Conservation (phyloP, 2,329 filamentous ascomycete species). For the Neopestalotiopsis sp. region DNA sequence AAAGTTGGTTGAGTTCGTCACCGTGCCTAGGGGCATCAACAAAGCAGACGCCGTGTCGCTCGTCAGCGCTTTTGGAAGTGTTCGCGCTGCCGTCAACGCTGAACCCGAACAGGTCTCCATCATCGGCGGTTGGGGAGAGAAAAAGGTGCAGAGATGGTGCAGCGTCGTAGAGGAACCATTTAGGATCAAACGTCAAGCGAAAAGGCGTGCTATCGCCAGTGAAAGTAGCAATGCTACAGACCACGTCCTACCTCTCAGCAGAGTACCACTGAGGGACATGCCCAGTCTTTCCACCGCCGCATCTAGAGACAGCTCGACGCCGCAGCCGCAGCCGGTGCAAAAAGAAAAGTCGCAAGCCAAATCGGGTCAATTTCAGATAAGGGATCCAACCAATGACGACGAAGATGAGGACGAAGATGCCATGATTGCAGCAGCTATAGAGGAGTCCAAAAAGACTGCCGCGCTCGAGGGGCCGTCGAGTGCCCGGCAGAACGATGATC, state of each 20-base stretch:
- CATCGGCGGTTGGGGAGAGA: slow-evolving; percentile 93
- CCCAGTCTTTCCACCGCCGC: slow-evolving; percentile 30
- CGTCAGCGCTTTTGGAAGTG: slow-evolving; percentile 89
- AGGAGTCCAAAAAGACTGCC: slow-evolving; percentile 50
- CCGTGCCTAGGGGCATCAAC: slow-evolving; percentile 86
- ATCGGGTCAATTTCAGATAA: slow-evolving; percentile 41
- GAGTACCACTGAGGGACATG: slow-evolving; percentile 49
- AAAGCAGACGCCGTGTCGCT: slow-evolving; percentile 92
- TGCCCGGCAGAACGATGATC: slow-evolving; percentile 40
- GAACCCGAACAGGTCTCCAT: slow-evolving; percentile 82
- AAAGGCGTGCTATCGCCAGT: slow-evolving; percentile 37
- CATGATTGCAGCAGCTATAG: slow-evolving; percentile 53
- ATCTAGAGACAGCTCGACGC: slow-evolving; percentile 30
- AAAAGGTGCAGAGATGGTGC: slow-evolving; percentile 89
- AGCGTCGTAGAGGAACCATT: slow-evolving; percentile 86
- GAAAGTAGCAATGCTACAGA: slow-evolving; percentile 38
- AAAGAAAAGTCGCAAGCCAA: slow-evolving; percentile 28
- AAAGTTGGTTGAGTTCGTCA: slow-evolving; percentile 90
- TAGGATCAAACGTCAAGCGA: slow-evolving; percentile 74
- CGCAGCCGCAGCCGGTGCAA: slow-evolving; percentile 24
- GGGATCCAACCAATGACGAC: slow-evolving; percentile 48
- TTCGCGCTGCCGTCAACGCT: slow-evolving; percentile 87
- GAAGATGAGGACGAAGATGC: slow-evolving; percentile 56
- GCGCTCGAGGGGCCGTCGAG: slow-evolving; percentile 32
- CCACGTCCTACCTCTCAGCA: slow-evolving; percentile 45